phyloP scores from a whole-genome alignment of 768 basidiomycete species.

The Trametes cinnabarina region DNA sequence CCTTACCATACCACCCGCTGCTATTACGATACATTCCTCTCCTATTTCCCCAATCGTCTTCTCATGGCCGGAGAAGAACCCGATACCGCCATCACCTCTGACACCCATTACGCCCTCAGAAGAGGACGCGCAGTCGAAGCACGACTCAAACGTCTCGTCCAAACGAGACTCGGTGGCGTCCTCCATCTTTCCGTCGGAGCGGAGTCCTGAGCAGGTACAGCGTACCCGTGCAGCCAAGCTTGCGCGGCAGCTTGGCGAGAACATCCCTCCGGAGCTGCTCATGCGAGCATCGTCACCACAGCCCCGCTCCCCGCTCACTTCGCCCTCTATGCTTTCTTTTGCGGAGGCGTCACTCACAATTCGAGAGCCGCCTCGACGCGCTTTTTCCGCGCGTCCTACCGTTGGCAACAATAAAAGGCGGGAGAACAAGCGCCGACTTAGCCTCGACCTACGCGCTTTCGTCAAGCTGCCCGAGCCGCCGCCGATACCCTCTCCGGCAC shows the following conservation, averaged over 20 bases:
- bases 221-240: slow-evolving; percentile 37
- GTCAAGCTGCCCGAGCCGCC: neutral
- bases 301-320: neutral
- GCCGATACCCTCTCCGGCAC: neutral
- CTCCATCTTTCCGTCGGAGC: slow-evolving; percentile 16
- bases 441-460: slow-evolving; percentile 5
- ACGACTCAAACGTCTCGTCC: slow-evolving; percentile 1
- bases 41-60: slow-evolving; percentile 20
- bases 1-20: slow-evolving; percentile 14
- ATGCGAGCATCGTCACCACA: slow-evolving; percentile 24
- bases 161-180: slow-evolving; percentile 15
- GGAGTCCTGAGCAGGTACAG: slow-evolving; percentile 26
- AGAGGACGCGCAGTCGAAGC: neutral
- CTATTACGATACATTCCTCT: slow-evolving; percentile 3
- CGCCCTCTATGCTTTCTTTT: slow-evolving; percentile 6
- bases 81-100: slow-evolving; percentile 11
- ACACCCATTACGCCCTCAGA: neutral
- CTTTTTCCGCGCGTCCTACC: neutral
- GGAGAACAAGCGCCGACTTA: neutral
- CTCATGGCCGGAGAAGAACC: slow-evolving; percentile 8
- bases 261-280: slow-evolving; percentile 36
- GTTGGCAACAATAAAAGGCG: neutral
- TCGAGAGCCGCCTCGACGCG: neutral
- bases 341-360: slow-evolving; percentile 4
- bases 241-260: slow-evolving; percentile 36